phyloP scores from a whole-genome alignment of 202 grass and related monocot genomes.

The Panicum hallii region DNA sequence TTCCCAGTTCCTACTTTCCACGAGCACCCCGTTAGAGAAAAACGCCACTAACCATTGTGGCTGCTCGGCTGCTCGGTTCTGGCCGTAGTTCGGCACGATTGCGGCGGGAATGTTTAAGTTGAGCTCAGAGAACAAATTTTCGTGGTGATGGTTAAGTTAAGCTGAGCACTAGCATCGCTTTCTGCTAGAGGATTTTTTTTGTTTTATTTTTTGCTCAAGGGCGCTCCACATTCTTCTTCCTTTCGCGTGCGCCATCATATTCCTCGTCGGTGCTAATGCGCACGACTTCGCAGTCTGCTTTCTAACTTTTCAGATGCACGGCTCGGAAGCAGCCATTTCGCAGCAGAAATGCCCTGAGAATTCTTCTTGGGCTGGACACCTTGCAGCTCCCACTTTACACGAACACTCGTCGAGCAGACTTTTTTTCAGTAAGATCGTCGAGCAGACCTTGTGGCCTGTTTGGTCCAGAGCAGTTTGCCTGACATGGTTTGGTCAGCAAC shows the following conservation, averaged over 20 bases:
- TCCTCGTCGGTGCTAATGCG: neutral
- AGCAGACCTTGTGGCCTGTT: neutral
- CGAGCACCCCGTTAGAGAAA: neutral
- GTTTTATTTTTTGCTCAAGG: no score
- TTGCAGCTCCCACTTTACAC: neutral
- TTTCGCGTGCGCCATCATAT: neutral
- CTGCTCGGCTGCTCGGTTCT: neutral
- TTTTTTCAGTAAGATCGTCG: no score
- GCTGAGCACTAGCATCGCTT: neutral
- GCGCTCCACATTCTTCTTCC: constrained; percentile 4
- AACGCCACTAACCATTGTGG: no score
- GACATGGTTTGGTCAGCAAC: neutral
- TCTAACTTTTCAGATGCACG: neutral
- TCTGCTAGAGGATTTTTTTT: neutral
- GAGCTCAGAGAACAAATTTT: neutral
- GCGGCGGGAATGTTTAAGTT: neutral
- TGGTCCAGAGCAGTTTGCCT: neutral
- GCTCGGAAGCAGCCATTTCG: neutral
- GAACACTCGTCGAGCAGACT: neutral
- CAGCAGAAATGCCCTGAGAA: neutral
- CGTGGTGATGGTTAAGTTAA: neutral
- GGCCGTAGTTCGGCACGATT: neutral
- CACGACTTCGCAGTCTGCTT: neutral
- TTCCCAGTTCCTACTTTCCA: neutral
- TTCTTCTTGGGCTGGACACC: neutral